Percentiles rank a stretch among this genome's conserved stretches.
These are phyloP conservation scores for Volvox carteri DNA, from an alignment of 163 green algal genomes.

Conservation along the genomic window DNA sequence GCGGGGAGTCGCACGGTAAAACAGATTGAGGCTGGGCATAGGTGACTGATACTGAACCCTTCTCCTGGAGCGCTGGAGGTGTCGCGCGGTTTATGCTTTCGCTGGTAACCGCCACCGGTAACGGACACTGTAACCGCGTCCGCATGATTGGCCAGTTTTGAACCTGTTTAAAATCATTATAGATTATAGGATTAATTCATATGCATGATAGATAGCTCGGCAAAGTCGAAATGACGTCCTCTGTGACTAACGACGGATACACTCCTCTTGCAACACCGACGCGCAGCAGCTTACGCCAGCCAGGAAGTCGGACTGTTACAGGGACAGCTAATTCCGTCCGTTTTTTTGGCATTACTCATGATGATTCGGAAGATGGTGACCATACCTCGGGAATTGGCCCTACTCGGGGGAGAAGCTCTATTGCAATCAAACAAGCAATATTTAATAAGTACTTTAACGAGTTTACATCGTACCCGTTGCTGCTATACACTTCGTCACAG, in stretches of 20 bases:
- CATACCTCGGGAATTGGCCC: not conserved
- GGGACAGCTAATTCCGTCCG: not conserved
- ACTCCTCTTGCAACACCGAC: conserved; percentile 38
- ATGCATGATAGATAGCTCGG: not conserved
- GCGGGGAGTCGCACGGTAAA: not conserved
- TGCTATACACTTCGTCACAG: not conserved
- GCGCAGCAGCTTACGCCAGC: conserved; percentile 15
- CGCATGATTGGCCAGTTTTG: too few species aligned
- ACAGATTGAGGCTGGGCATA: conserved; percentile 14
- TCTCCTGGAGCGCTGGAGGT: too few species aligned
- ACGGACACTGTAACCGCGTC: not conserved
- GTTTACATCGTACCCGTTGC: conserved; percentile 14
- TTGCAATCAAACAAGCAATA: conserved; percentile 24
- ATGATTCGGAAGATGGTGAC: not conserved
- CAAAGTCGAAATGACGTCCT: not conserved
- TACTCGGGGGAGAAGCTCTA: not conserved
- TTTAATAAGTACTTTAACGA: conserved; percentile 34
- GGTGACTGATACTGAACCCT: not conserved
- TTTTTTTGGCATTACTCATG: not conserved
- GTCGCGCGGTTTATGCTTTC: too few species aligned
- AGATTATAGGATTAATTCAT: too few species aligned
- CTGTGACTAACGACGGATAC: conserved; percentile 5
- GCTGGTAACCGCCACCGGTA: conserved; percentile 3
- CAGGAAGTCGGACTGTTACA: not conserved
- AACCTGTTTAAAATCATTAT: too few species aligned